Conservation (phyloP, 1,284 basidiomycete species). For the Boletus smithii region DNA sequence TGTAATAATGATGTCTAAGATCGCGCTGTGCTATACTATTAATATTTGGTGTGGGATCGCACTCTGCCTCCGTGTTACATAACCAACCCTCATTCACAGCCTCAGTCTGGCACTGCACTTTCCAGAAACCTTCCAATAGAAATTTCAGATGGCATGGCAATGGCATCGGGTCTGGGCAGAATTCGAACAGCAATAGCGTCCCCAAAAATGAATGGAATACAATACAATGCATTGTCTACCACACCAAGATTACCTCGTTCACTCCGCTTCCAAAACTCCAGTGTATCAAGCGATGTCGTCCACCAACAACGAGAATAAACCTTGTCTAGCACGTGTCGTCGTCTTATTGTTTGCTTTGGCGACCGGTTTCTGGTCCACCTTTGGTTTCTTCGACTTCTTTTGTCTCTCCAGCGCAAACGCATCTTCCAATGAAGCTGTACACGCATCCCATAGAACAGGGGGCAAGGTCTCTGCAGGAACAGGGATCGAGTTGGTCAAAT, state of each 20-base stretch:
- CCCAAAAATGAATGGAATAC: no score
- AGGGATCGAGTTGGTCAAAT: constrained; percentile 36
- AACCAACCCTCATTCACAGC: no score
- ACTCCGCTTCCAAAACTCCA: not conserved
- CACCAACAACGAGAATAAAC: constrained; percentile 31
- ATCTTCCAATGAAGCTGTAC: constrained; percentile 46
- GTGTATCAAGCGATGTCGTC: constrained; percentile 19
- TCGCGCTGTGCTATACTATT: no score
- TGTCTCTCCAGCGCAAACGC: constrained; percentile 45
- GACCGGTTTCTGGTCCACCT: constrained; percentile 11
- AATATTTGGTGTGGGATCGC: no score
- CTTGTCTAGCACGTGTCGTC: constrained; percentile 8
- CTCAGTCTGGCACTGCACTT: no score
- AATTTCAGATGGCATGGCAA: no score
- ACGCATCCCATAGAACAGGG: constrained; percentile 46
- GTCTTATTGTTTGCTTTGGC: constrained; percentile 9
- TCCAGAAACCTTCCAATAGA: no score
- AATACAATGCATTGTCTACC: not conserved
- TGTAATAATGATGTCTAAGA: no score
- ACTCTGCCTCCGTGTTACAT: no score
- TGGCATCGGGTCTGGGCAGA: no score
- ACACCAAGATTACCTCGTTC: not conserved
- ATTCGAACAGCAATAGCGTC: no score
- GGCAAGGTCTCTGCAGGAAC: constrained; percentile 27
- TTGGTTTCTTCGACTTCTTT: constrained; percentile 44